Percentiles rank a stretch among this genome's conserved stretches.
phyloP scores from a whole-genome alignment of 2,329 filamentous ascomycete species.

The Fusarium burgessii region DNA sequence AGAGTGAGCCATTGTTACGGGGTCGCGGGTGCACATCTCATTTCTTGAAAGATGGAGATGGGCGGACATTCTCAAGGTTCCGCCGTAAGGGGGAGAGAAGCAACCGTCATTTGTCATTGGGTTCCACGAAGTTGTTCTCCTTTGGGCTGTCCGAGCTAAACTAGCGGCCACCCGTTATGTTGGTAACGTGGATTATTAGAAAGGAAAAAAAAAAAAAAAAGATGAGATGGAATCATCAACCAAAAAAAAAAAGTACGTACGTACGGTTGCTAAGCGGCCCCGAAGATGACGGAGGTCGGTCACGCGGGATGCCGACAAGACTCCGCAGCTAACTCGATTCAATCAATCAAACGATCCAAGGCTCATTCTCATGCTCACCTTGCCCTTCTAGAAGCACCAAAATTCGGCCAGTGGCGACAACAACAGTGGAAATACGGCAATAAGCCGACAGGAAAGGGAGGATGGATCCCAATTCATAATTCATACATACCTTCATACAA shows the following conservation, averaged over 20 bases:
- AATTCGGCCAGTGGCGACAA: slow-evolving; percentile 28
- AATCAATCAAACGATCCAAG: background rate
- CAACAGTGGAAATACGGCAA: slow-evolving; percentile 28
- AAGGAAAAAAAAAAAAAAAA: background rate
- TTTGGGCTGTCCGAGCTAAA: slow-evolving; percentile 7
- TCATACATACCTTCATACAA: background rate
- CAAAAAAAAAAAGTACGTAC: background rate
- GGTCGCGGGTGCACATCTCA: background rate
- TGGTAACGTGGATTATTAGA: slow-evolving; percentile 15
- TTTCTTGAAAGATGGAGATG: slow-evolving; percentile 11
- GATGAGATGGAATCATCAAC: slow-evolving; percentile 22
- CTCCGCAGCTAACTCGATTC: background rate
- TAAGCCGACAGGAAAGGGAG: slow-evolving; percentile 6
- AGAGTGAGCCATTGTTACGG: background rate
- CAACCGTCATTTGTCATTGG: slow-evolving; percentile 24
- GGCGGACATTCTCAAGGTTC: background rate
- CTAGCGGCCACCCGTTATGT: slow-evolving; percentile 3
- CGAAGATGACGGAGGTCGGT: slow-evolving; percentile 15
- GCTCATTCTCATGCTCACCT: slow-evolving; percentile 8
- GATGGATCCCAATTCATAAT: background rate
- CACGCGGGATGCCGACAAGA: slow-evolving; percentile 7
- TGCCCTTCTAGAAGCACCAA: slow-evolving; percentile 32
- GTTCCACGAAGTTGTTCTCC: background rate
- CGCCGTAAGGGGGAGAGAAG: background rate
- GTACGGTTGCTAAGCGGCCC: background rate